A percentile compares a stretch with the other conserved stretches of the same genome.
Evolutionary conservation across 495 filamentous ascomycete species (phyloP).

Genomic region (Cetradonia linearis): DNA sequence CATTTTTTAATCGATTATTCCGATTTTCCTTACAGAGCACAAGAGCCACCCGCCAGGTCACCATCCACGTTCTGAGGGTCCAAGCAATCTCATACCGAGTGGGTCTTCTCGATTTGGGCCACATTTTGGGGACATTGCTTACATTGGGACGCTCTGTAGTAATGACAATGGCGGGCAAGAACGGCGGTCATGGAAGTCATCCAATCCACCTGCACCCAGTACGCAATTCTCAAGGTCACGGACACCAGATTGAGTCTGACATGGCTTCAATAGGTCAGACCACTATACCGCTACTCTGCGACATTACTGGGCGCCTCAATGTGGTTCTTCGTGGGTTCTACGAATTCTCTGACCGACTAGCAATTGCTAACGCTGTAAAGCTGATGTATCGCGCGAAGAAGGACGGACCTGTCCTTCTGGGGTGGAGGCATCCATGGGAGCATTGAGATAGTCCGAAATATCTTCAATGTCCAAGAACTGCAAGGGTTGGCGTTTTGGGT

Average conservation of each 20-base stretch:
- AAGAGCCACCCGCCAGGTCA: background rate
- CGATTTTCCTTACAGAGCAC: too few species aligned
- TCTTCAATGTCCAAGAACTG: background rate
- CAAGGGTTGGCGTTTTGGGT: constrained; percentile 1
- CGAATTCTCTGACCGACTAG: constrained; percentile 15
- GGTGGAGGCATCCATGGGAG: constrained; percentile 98
- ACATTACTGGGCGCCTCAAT: constrained; percentile 86
- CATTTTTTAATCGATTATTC: too few species aligned
- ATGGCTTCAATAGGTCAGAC: constrained; percentile 37
- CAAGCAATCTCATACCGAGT: background rate
- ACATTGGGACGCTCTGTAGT: background rate
- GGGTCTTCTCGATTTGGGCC: background rate
- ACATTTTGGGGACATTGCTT: background rate
- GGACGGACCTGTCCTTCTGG: constrained; percentile 76
- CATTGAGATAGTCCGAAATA: constrained; percentile 55
- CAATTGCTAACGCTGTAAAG: constrained; percentile 36
- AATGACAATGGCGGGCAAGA: constrained; percentile 24
- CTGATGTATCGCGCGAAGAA: constrained; percentile 94
- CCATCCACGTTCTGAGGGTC: background rate
- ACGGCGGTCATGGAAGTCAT: constrained; percentile 50
- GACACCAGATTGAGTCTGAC: background rate
- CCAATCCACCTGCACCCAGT: constrained; percentile 63
- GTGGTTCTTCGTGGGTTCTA: constrained; percentile 88
- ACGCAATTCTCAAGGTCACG: background rate
- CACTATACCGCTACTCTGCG: constrained; percentile 72